A percentile compares a stretch with the other conserved stretches of the same genome.
These are phyloP conservation scores for Allium fistulosum DNA, from an alignment of 106 monocot genomes.

Conservation along the genomic window DNA sequence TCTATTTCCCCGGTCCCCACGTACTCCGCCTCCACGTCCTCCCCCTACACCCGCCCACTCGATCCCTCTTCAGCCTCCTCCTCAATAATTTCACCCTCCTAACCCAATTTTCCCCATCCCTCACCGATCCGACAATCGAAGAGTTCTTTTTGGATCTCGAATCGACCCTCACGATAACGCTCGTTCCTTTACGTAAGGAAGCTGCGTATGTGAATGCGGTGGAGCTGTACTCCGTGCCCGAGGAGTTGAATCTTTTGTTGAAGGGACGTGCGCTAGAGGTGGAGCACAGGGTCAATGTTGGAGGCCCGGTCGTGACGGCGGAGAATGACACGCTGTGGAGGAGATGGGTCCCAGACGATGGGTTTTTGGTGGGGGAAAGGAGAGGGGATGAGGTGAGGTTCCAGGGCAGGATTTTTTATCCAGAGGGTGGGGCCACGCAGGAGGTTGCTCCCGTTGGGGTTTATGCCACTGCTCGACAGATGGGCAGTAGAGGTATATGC, in stretches of 20 bases:
- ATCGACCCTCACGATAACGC: slow-evolving; percentile 4
- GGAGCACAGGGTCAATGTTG: slow-evolving; percentile 49
- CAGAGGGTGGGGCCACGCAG: too few species aligned
- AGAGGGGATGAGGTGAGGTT: too few species aligned
- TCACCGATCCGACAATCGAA: not conserved
- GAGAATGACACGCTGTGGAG: slow-evolving; percentile 57
- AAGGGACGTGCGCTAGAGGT: not conserved
- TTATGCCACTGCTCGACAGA: too few species aligned
- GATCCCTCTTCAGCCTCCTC: not conserved
- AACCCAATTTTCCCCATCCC: slow-evolving; percentile 11
- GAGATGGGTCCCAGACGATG: slow-evolving; percentile 39
- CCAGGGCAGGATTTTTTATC: not conserved
- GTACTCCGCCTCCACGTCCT: slow-evolving; percentile 64
- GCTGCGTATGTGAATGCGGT: slow-evolving; percentile 51
- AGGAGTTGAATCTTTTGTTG: slow-evolving; percentile 14
- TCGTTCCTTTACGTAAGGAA: slow-evolving; percentile 16
- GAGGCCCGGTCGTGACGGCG: slow-evolving; percentile 28
- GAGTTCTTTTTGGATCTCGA: slow-evolving; percentile 40
- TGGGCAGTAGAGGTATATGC: too few species aligned
- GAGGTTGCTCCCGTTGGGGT: too few species aligned
- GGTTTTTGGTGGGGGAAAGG: too few species aligned
- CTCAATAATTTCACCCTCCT: slow-evolving; percentile 22
- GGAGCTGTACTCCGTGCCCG: slow-evolving; percentile 47
- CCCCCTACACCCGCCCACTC: slow-evolving; percentile 8
- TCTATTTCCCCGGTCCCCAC: slow-evolving; percentile 8